A percentile compares a stretch with the other conserved stretches of the same genome.
These are phyloP conservation scores for Cordyceps tenuipes DNA, from an alignment of 2,329 filamentous ascomycete genomes.

Conservation along the genomic window DNA sequence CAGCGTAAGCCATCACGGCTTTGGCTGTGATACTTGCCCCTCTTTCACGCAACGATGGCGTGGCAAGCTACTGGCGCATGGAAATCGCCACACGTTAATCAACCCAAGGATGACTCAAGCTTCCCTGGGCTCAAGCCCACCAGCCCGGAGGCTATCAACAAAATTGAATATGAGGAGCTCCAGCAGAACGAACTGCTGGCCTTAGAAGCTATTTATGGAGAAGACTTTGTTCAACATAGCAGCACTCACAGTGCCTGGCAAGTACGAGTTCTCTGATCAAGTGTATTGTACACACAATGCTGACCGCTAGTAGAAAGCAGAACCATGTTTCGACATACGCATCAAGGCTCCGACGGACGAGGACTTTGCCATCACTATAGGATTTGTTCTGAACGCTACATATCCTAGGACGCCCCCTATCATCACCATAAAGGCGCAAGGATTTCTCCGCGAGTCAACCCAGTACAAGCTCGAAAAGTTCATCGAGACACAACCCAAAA, in stretches of 20 bases:
- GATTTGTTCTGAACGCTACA: conserved; percentile 76
- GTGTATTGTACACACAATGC: conserved; percentile 13
- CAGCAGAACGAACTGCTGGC: conserved; percentile 85
- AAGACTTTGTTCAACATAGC: conserved; percentile 73
- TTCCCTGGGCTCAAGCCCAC: conserved; percentile 43
- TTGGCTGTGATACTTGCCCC: conserved; percentile 41
- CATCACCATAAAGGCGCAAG: conserved; percentile 57
- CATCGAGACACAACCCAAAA: conserved; percentile 48
- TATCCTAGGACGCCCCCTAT: conserved; percentile 81
- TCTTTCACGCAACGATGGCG: conserved; percentile 38
- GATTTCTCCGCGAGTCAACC: conserved; percentile 60
- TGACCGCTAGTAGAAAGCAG: conserved; percentile 53
- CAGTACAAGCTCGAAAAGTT: conserved; percentile 61
- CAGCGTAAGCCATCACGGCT: conserved; percentile 43
- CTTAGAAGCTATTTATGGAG: conserved; percentile 78
- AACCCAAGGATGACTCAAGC: conserved; percentile 38
- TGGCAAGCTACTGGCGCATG: conserved; percentile 39
- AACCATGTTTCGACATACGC: conserved; percentile 73
- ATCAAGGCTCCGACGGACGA: conserved; percentile 67
- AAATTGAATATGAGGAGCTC: conserved; percentile 67
- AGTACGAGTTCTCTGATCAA: conserved; percentile 37
- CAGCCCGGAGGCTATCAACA: conserved; percentile 33
- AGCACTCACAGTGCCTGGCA: conserved; percentile 74
- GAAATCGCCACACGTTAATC: conserved; percentile 37
- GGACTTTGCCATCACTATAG: conserved; percentile 62